phyloP scores from a whole-genome alignment of 78 protist genomes.

The Chrysochromulina parva region DNA sequence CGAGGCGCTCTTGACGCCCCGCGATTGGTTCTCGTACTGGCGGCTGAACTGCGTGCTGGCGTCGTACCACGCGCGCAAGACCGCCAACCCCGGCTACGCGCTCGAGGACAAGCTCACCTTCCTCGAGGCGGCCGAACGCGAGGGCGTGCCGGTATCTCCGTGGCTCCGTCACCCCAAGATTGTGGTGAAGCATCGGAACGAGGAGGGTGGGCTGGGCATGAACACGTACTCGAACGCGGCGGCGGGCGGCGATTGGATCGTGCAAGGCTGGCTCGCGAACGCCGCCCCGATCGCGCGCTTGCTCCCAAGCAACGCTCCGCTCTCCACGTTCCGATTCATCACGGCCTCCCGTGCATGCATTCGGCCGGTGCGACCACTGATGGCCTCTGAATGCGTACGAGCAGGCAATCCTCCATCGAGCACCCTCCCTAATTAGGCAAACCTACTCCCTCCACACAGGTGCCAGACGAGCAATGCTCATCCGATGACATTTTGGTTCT shows the following conservation, averaged over 20 bases:
- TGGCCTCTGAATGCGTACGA: no score
- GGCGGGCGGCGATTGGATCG: conserved; percentile 38
- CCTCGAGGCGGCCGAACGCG: neutral
- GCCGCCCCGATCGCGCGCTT: neutral
- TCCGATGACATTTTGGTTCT: neutral
- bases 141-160: neutral
- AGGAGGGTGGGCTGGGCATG: conserved; percentile 41
- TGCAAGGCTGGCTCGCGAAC: conserved; percentile 10
- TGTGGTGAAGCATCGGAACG: conserved; percentile 22
- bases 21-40: conserved; percentile 23
- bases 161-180: neutral
- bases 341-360: neutral
- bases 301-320: conserved; percentile 27
- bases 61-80: neutral
- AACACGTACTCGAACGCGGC: neutral
- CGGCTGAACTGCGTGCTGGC: conserved; percentile 15
- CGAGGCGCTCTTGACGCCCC: neutral
- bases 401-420: no score
- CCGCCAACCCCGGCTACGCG: neutral
- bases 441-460: no score
- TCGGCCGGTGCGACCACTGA: no score
- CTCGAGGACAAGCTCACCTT: conserved; percentile 22
- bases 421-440: no score
- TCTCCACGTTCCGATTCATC: conserved; percentile 22
- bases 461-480: neutral